Evolutionary conservation across 2,329 filamentous ascomycete genomes (phyloP), one percentile per base, ranked within the genome.

Genomic region (Nemania serpens): DNA sequence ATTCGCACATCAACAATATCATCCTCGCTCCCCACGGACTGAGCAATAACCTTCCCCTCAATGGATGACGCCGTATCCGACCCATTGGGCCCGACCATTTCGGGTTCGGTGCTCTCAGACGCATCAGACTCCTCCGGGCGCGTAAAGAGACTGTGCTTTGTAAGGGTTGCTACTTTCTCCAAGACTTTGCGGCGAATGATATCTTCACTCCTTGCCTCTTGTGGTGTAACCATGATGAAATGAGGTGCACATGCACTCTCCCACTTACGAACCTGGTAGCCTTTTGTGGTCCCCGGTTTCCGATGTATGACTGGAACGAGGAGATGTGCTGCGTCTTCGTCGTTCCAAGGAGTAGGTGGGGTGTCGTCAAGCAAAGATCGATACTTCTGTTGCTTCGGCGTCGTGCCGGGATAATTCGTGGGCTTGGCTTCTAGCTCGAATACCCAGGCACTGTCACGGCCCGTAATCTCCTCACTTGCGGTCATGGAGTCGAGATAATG

Each of bases 1-100:
- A 97, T 93, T 0, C 90, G 91, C 15, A 99, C 88, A 71, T 97
- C 91, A 5, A 98, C 91, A 70, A 97, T 86, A 63, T 91, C 91
- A 63, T 97, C 93, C 74, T 97, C 94, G 10, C 92, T 91, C 73
- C 93, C 89, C 1, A 96, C 84, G 2, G 93, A 97, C 29, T 86
- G 84, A 46, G 91, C 89, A 59, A 89, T 85, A 48, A 97, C 82
- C 71, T 89, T 64, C 0, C 58, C 51, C 66, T 90, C 90, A 10
- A 84, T 85, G 3, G 87, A 87, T 3, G 87, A 89, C 64, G 90
- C 86, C 3, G 84, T 63, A 48, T 67, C 65, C 5, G 85, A 88
- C 18, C 79, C 81, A 15, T 81, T 88, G 58, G 88, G 86, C 11
- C 90, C 79, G 18, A 91, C 84, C 46, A 89, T 83, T 69, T 94